Evolutionary conservation across 169 alveolate genomes (phyloP).

Genomic region (Neospora caninum): DNA sequence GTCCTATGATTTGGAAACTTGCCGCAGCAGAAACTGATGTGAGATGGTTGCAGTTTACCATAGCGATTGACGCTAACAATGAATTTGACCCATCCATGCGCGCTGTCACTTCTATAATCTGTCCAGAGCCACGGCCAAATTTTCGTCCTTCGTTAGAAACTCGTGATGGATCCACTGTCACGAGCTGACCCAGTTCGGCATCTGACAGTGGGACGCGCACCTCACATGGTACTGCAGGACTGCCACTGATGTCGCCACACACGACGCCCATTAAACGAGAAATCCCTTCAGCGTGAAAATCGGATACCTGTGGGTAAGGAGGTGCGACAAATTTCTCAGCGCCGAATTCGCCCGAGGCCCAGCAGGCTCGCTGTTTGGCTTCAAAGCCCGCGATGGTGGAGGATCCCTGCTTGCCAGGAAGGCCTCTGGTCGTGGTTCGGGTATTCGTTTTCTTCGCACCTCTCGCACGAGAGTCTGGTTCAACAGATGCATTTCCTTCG

Average conservation of each 20-base stretch:
- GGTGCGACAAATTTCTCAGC: not conserved
- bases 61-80: not conserved
- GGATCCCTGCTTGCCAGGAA: not conserved
- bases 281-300: not conserved
- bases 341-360: not conserved
- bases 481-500: not conserved
- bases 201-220: not conserved
- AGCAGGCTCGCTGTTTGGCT: not conserved
- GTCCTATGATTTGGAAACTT: not conserved
- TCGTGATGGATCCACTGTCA: not conserved
- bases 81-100: not conserved
- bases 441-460: not conserved
- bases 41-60: constrained; percentile 24
- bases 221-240: not conserved
- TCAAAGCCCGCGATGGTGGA: not conserved
- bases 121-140: constrained; percentile 24
- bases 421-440: not conserved
- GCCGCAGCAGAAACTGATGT: not conserved
- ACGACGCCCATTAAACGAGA: not conserved
- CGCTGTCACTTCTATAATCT: not conserved
- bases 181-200: not conserved
- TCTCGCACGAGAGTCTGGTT: not conserved
- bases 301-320: not conserved
- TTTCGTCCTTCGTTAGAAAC: not conserved
- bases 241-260: not conserved